A percentile compares a stretch with the other conserved stretches of the same genome.
phyloP scores from a whole-genome alignment of 1,284 basidiomycete genomes.

The Melampsora occidentalis region DNA sequence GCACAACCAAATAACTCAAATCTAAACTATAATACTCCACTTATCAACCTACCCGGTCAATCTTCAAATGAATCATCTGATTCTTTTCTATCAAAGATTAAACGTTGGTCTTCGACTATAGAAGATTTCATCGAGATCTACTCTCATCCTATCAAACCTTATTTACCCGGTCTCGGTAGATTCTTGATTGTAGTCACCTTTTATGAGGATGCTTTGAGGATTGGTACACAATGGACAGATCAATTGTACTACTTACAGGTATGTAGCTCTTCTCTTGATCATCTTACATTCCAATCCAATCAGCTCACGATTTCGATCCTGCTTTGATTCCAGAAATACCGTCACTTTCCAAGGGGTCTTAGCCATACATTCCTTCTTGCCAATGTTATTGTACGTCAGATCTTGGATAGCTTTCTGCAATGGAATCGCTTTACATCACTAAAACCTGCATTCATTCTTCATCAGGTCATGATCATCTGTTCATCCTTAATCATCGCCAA shows the following conservation, averaged over 20 bases:
- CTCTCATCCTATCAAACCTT: constrained; percentile 88
- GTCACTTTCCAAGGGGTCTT: constrained; percentile 89
- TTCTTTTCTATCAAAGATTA: constrained; percentile 13
- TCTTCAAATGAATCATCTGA: background rate
- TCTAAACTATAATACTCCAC: constrained; percentile 7
- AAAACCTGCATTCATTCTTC: constrained; percentile 12
- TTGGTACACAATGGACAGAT: constrained; percentile 89
- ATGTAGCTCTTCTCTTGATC: constrained; percentile 55
- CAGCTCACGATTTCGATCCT: constrained; percentile 43
- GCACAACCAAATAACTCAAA: background rate
- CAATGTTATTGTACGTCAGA: constrained; percentile 78
- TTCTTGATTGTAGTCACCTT: constrained; percentile 99
- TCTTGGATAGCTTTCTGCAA: background rate
- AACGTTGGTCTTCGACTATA: constrained; percentile 53
- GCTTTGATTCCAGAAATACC: constrained; percentile 64
- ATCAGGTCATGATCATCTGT: constrained; percentile 79
- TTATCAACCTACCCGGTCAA: constrained; percentile 5
- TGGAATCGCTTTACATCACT: background rate
- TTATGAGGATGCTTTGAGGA: constrained; percentile 90
- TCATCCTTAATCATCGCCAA: constrained; percentile 86
- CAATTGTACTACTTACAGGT: constrained; percentile 95
- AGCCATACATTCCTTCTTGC: constrained; percentile 86
- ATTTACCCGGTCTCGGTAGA: constrained; percentile 88
- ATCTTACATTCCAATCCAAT: constrained; percentile 52
- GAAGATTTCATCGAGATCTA: constrained; percentile 92